These are phyloP conservation scores for Cytospora piceicola DNA, from an alignment of 2,329 filamentous ascomycete genomes.

Conservation along the genomic window DNA sequence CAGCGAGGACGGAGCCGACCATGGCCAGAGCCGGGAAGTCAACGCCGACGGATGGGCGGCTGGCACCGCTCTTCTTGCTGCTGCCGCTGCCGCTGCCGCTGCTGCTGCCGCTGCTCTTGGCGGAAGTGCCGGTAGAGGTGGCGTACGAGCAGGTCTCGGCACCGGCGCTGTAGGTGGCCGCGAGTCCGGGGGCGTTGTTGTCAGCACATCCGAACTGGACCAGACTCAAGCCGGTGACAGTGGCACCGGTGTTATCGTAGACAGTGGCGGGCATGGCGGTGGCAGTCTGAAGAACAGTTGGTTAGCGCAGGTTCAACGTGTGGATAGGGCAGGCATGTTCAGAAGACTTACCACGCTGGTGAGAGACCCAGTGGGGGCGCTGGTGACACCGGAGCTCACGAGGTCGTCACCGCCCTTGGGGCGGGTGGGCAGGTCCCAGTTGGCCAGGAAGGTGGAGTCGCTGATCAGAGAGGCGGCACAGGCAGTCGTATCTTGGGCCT, in stretches of 20 bases:
- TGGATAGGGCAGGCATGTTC: background rate
- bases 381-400: constrained; percentile 73
- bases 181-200: constrained; percentile 29
- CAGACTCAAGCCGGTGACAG: constrained; percentile 27
- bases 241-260: constrained; percentile 29
- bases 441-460: constrained; percentile 66
- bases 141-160: constrained; percentile 31
- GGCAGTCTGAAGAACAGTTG: constrained; percentile 11
- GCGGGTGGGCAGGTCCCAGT: constrained; percentile 71
- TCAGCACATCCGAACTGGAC: constrained; percentile 26
- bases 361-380: constrained; percentile 60
- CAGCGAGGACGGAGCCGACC: constrained; percentile 26
- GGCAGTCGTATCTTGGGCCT: constrained; percentile 56
- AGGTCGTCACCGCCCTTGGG: constrained; percentile 69
- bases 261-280: constrained; percentile 30
- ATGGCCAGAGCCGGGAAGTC: constrained; percentile 27
- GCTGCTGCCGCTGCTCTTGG: constrained; percentile 27
- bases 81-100: no score
- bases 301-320: background rate
- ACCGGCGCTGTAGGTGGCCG: constrained; percentile 29
- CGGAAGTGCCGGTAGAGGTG: constrained; percentile 26
- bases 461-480: constrained; percentile 69
- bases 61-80: constrained; percentile 25
- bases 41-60: constrained; percentile 11
- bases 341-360: constrained; percentile 44